phyloP scores from a whole-genome alignment of 768 basidiomycete species.

The Lactifluus rugatus region DNA sequence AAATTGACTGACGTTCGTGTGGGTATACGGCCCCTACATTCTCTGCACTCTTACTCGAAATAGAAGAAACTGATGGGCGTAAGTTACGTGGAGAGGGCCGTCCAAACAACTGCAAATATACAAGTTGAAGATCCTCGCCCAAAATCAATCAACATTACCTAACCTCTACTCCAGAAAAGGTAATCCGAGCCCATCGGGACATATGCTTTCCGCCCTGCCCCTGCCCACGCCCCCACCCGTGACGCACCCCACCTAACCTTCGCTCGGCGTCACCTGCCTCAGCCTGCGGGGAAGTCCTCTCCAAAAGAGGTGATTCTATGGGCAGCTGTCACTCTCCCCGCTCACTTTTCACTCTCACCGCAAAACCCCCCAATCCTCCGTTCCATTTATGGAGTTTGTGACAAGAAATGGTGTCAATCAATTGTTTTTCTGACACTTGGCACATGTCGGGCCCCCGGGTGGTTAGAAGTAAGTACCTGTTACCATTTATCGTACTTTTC shows the following conservation, averaged over 20 bases:
- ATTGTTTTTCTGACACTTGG: too few species aligned
- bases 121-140: slow-evolving; percentile 6
- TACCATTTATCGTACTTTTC: neutral
- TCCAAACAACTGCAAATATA: neutral
- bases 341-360: neutral
- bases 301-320: neutral
- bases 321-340: neutral
- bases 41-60: neutral
- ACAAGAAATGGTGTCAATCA: too few species aligned
- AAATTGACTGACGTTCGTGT: neutral
- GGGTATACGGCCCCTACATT: neutral
- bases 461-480: neutral
- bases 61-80: too few species aligned
- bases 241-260: neutral
- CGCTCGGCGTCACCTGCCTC: slow-evolving; percentile 1
- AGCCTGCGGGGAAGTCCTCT: neutral
- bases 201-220: too few species aligned
- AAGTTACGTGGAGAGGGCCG: neutral
- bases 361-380: neutral
- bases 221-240: neutral
- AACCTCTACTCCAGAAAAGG: neutral
- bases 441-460: slow-evolving; percentile 11
- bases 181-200: slow-evolving; percentile 16
- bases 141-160: slow-evolving; percentile 1
- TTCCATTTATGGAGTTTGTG: too few species aligned